phyloP scores from a whole-genome alignment of 2,329 filamentous ascomycete genomes.

The Blastomyces emzantsi region DNA sequence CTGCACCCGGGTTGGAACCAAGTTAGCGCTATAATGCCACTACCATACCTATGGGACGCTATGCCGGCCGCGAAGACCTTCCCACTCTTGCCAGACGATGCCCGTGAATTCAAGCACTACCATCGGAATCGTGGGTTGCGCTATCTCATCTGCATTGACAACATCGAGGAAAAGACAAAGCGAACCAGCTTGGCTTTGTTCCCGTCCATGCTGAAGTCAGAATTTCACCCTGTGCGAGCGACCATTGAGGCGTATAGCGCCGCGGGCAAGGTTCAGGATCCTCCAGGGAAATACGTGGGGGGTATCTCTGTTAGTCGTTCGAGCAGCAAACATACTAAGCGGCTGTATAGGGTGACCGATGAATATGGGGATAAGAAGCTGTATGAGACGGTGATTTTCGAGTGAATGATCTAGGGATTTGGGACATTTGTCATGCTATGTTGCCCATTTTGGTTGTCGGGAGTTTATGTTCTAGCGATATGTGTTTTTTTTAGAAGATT shows the following conservation, averaged over 20 bases:
- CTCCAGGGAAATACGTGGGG: neutral
- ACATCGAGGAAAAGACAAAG: neutral
- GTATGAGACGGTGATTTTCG: constrained; percentile 3
- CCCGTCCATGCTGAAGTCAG: neutral
- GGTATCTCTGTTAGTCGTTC: constrained; percentile 3
- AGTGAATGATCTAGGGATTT: neutral
- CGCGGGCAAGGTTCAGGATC: neutral
- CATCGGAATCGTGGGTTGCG: neutral
- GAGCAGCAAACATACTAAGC: neutral
- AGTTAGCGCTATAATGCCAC: neutral
- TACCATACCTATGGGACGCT: neutral
- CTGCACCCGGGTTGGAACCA: neutral
- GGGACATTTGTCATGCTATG: neutral
- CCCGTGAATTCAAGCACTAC: constrained; percentile 1
- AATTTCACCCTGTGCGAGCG: constrained; percentile 3
- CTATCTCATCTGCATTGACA: neutral
- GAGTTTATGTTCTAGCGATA: neutral
- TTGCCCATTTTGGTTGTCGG: neutral
- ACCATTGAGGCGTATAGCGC: constrained; percentile 1
- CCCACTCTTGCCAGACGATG: neutral
- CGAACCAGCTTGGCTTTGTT: neutral
- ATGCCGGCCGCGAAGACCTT: neutral
- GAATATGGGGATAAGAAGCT: neutral
- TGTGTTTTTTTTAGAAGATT: neutral
- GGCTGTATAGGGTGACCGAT: constrained; percentile 1